Conservation (phyloP, 768 basidiomycete genomes). For the Calocera cornea region DNA sequence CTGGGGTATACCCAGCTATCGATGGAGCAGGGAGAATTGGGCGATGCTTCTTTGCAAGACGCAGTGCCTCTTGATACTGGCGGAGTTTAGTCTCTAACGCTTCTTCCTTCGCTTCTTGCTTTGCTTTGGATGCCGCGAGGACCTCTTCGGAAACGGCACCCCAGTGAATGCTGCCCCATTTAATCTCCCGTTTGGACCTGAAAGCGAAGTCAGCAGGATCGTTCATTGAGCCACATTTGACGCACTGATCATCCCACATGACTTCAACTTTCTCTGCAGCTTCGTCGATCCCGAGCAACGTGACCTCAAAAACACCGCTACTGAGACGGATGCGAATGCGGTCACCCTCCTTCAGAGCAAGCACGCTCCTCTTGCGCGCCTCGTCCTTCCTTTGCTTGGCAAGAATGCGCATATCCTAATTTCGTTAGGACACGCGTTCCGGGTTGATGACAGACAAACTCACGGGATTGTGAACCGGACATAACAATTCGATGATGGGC, state of each 20-base stretch:
- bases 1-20: background rate
- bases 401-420: slow-evolving; percentile 56
- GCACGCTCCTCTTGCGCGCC: slow-evolving; percentile 53
- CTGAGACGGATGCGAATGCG: slow-evolving; percentile 75
- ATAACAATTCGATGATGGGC: slow-evolving; percentile 59
- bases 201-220: background rate
- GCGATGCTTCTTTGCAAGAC: background rate
- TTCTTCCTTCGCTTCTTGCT: background rate
- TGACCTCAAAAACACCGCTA: slow-evolving; percentile 77
- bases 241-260: slow-evolving; percentile 37
- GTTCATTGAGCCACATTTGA: background rate
- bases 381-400: slow-evolving; percentile 65
- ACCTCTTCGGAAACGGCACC: background rate
- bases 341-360: slow-evolving; percentile 53
- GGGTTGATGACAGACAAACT: slow-evolving; percentile 22
- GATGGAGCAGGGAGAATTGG: background rate
- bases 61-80: background rate
- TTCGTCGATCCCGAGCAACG: slow-evolving; percentile 54
- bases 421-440: background rate
- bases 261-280: slow-evolving; percentile 63
- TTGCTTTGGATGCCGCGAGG: background rate
- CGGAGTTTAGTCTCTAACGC: background rate
- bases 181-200: background rate
- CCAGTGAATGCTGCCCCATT: slow-evolving; percentile 1
- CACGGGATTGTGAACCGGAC: slow-evolving; percentile 84